A percentile compares a stretch with the other conserved stretches of the same genome.
Conservation (phyloP, 768 basidiomycete species). For the Boletus barrowsii region DNA sequence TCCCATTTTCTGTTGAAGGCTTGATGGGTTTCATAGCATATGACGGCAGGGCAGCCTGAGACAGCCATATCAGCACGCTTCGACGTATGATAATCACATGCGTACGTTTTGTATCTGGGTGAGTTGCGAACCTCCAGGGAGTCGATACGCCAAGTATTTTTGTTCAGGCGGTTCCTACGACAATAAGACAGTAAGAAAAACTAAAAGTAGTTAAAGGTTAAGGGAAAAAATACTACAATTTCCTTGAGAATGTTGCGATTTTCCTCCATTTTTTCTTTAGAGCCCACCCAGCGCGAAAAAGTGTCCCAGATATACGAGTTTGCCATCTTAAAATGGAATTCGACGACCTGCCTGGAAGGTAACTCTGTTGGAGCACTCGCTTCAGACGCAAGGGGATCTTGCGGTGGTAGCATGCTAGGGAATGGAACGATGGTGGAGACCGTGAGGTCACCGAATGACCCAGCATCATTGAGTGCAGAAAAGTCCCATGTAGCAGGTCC, state of each 20-base stretch:
- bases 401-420: slow-evolving; percentile 19
- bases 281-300: slow-evolving; percentile 59
- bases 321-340: slow-evolving; percentile 48
- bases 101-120: slow-evolving; percentile 59
- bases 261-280: slow-evolving; percentile 48
- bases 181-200: slow-evolving; percentile 1
- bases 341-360: slow-evolving; percentile 34
- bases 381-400: slow-evolving; percentile 13
- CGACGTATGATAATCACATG: background rate
- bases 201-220: background rate
- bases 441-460: slow-evolving; percentile 31
- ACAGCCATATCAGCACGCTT: background rate
- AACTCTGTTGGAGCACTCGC: slow-evolving; percentile 5
- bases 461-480: slow-evolving; percentile 12
- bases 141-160: slow-evolving; percentile 53
- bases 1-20: slow-evolving; percentile 40
- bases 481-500: slow-evolving; percentile 52
- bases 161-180: slow-evolving; percentile 42
- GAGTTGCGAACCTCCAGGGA: slow-evolving; percentile 54
- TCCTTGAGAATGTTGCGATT: slow-evolving; percentile 44
- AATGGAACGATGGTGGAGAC: slow-evolving; percentile 50
- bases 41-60: slow-evolving; percentile 43
- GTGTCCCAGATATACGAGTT: slow-evolving; percentile 54
- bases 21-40: slow-evolving; percentile 59
- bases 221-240: slow-evolving; percentile 37